phyloP scores from a whole-genome alignment of 2,329 filamentous ascomycete genomes.

The Arthrocladium fulminans region DNA sequence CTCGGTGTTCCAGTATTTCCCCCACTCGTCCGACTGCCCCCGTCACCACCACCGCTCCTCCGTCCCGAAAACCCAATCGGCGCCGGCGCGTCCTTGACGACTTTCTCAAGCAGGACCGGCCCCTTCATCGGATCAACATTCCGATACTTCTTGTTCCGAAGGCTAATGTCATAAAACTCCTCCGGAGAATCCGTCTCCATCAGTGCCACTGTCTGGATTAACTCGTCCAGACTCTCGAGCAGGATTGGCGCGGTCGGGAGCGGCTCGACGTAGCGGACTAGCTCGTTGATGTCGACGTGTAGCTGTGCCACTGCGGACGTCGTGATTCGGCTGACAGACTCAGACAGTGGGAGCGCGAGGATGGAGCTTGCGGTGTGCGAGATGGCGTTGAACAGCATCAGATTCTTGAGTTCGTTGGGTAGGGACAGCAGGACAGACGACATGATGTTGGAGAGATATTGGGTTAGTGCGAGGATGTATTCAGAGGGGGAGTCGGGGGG shows the following conservation, averaged over 20 bases:
- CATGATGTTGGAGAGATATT: slow-evolving; percentile 94
- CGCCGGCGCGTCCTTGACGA: slow-evolving; percentile 45
- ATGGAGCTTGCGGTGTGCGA: slow-evolving; percentile 84
- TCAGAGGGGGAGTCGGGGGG: slow-evolving; percentile 73
- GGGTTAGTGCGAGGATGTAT: slow-evolving; percentile 91
- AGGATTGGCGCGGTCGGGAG: slow-evolving; percentile 76
- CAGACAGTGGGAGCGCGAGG: slow-evolving; percentile 61
- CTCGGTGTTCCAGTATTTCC: slow-evolving; percentile 20
- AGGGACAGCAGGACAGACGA: slow-evolving; percentile 83
- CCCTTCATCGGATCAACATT: slow-evolving; percentile 88
- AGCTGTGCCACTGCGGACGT: slow-evolving; percentile 74
- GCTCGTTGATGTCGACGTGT: slow-evolving; percentile 71
- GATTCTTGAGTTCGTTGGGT: slow-evolving; percentile 91
- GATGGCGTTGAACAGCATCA: slow-evolving; percentile 95
- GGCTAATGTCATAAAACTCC: slow-evolving; percentile 89
- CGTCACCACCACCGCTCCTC: slow-evolving; percentile 7
- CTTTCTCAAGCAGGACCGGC: slow-evolving; percentile 82
- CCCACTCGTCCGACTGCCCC: slow-evolving; percentile 43
- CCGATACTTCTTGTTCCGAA: slow-evolving; percentile 85
- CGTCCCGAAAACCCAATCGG: slow-evolving; percentile 3
- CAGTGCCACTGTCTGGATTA: slow-evolving; percentile 83
- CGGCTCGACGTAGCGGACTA: slow-evolving; percentile 76
- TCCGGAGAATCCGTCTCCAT: slow-evolving; percentile 86
- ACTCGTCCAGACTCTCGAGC: slow-evolving; percentile 78
- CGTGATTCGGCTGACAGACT: slow-evolving; percentile 76